These are phyloP conservation scores for Chaetothyriales sp. DNA, from an alignment of 2,329 filamentous ascomycete species.

Conservation along the genomic window DNA sequence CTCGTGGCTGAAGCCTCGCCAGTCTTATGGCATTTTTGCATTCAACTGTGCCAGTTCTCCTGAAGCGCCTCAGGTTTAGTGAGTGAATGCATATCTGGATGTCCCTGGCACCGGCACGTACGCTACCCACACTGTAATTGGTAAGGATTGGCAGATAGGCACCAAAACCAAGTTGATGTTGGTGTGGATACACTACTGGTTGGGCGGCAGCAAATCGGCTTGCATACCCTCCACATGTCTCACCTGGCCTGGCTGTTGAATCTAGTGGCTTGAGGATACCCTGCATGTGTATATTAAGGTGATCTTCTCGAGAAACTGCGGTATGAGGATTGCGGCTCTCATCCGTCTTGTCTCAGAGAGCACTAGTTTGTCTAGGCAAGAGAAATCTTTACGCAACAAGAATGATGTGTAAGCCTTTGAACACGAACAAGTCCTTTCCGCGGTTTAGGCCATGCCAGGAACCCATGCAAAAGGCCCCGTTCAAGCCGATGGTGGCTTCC, in stretches of 20 bases:
- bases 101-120: not conserved
- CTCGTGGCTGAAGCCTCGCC: not conserved
- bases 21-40: not conserved
- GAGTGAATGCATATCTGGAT: not conserved
- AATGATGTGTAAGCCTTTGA: no score
- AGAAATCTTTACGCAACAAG: no score
- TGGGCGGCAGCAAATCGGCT: not conserved
- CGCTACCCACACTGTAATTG: not conserved
- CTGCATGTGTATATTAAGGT: no score
- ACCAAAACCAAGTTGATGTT: not conserved
- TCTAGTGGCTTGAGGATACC: no score
- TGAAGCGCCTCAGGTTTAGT: not conserved
- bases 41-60: not conserved
- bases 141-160: no score
- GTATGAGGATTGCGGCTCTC: no score
- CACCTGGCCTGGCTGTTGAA: no score
- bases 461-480: not conserved
- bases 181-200: not conserved
- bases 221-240: not conserved
- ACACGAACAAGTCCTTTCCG: not conserved
- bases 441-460: not conserved
- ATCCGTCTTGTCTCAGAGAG: no score
- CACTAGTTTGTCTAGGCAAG: no score
- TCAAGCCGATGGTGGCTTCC: conserved; percentile 3
- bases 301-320: no score